These are phyloP conservation scores for Termitomyces sp. DNA, from an alignment of 768 basidiomycete species.

Conservation along the genomic window DNA sequence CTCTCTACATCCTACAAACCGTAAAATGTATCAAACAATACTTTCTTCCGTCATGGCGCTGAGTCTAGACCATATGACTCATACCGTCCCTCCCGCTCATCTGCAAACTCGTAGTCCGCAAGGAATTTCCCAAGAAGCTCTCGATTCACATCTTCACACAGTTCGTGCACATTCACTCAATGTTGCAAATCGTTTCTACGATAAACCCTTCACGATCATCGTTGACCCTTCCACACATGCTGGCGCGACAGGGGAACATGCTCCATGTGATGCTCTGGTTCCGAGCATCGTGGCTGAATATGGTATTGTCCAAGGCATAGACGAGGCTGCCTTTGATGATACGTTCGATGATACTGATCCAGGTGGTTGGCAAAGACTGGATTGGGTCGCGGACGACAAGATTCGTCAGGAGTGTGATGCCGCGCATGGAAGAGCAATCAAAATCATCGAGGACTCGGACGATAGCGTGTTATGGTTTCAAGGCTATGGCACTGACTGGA, in stretches of 20 bases:
- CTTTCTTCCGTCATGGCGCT: constrained; percentile 75
- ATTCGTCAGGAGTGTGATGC: constrained; percentile 49
- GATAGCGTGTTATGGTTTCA: constrained; percentile 77
- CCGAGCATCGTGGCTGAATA: constrained; percentile 87
- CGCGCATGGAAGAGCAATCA: constrained; percentile 52
- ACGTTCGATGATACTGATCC: constrained; percentile 6
- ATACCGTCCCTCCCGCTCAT: constrained; percentile 27
- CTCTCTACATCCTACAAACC: constrained; percentile 62
- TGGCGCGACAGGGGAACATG: constrained; percentile 87
- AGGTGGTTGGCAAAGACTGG: constrained; percentile 53
- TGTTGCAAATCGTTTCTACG: constrained; percentile 81
- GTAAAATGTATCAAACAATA: constrained; percentile 52
- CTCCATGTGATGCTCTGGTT: constrained; percentile 84
- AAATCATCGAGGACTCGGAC: constrained; percentile 74
- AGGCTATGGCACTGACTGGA: constrained; percentile 85
- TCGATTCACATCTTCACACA: constrained; percentile 74
- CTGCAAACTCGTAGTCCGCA: constrained; percentile 20
- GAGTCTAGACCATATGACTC: constrained; percentile 73
- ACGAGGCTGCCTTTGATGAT: constrained; percentile 36
- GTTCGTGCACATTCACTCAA: constrained; percentile 57
- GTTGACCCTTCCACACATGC: constrained; percentile 84
- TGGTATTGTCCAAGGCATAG: constrained; percentile 64
- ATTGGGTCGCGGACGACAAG: constrained; percentile 68
- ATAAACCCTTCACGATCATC: constrained; percentile 79
- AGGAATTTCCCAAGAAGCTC: constrained; percentile 26